phyloP scores from a whole-genome alignment of 2,329 filamentous ascomycete species.

The Colletotrichum musae region DNA sequence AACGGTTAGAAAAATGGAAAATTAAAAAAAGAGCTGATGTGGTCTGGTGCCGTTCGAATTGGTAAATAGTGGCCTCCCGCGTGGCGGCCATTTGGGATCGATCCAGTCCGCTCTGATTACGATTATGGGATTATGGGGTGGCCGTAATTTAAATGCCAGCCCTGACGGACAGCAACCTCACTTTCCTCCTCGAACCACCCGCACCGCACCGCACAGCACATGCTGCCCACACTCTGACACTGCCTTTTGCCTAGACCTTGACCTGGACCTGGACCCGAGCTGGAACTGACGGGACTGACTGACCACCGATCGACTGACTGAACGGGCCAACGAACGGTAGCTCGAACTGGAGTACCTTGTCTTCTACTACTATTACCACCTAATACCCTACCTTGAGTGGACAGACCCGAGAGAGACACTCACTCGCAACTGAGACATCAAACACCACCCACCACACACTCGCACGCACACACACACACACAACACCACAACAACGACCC shows the following conservation, averaged over 20 bases:
- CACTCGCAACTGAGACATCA: conserved; percentile 31
- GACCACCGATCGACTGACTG: conserved; percentile 4
- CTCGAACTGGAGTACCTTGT: too few relatives aligned
- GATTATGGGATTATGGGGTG: conserved; percentile 39
- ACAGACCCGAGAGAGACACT: conserved; percentile 29
- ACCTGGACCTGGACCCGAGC: neutral
- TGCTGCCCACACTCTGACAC: neutral
- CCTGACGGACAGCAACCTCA: conserved; percentile 39
- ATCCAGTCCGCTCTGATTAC: conserved; percentile 34
- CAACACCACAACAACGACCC: conserved; percentile 17
- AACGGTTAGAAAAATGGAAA: neutral
- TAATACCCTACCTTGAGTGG: conserved; percentile 7
- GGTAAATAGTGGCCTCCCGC: conserved; percentile 34
- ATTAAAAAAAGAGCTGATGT: neutral
- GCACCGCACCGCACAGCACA: conserved; percentile 5
- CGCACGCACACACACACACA: conserved; percentile 25
- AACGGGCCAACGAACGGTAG: conserved; percentile 12
- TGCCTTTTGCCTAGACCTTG: neutral
- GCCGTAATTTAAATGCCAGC: conserved; percentile 41
- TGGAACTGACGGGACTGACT: neutral
- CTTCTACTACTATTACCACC: conserved; percentile 3
- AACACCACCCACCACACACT: neutral
- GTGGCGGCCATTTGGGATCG: conserved; percentile 30
- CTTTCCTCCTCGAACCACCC: conserved; percentile 38
- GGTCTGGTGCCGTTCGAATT: conserved; percentile 16